A percentile compares a stretch with the other conserved stretches of the same genome.
phyloP scores from a whole-genome alignment of 352 stramenopile species.

The Phytophthora cactorum region DNA sequence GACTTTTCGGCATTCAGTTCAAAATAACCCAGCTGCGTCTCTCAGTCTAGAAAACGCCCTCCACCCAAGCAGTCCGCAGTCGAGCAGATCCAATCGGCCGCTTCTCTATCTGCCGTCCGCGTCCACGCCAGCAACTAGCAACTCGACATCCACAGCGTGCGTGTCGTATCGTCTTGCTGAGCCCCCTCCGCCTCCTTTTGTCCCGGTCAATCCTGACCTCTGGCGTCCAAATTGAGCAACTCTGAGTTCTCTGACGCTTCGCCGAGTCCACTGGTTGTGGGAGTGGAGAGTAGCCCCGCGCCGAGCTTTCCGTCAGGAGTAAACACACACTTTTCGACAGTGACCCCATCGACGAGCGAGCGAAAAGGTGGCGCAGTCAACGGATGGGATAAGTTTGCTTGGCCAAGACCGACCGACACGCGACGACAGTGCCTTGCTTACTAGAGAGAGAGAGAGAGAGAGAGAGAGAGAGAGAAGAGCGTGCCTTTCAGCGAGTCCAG shows the following conservation, averaged over 20 bases:
- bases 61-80: slow-evolving; percentile 32
- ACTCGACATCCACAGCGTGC: slow-evolving; percentile 4
- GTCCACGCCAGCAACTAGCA: background rate
- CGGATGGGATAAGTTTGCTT: slow-evolving; percentile 60
- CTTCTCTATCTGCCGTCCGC: background rate
- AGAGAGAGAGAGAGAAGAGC: slow-evolving; percentile 5
- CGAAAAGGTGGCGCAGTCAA: slow-evolving; percentile 33
- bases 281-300: slow-evolving; percentile 43
- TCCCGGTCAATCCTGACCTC: slow-evolving; percentile 21
- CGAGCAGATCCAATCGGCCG: slow-evolving; percentile 12
- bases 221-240: slow-evolving; percentile 39
- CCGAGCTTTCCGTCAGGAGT: slow-evolving; percentile 31
- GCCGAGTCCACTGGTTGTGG: slow-evolving; percentile 56
- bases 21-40: slow-evolving; percentile 1
- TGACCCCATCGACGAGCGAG: slow-evolving; percentile 23
- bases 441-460: slow-evolving; percentile 12
- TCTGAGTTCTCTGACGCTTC: slow-evolving; percentile 47
- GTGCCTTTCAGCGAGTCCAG: slow-evolving; percentile 10
- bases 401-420: slow-evolving; percentile 37
- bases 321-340: slow-evolving; percentile 23
- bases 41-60: slow-evolving; percentile 41
- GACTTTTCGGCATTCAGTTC: slow-evolving; percentile 19
- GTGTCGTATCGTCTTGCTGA: slow-evolving; percentile 9
- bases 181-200: background rate
- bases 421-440: slow-evolving; percentile 29